phyloP scores from a whole-genome alignment of 176 grass and related monocot species.

The Triticum dicoccoides region DNA sequence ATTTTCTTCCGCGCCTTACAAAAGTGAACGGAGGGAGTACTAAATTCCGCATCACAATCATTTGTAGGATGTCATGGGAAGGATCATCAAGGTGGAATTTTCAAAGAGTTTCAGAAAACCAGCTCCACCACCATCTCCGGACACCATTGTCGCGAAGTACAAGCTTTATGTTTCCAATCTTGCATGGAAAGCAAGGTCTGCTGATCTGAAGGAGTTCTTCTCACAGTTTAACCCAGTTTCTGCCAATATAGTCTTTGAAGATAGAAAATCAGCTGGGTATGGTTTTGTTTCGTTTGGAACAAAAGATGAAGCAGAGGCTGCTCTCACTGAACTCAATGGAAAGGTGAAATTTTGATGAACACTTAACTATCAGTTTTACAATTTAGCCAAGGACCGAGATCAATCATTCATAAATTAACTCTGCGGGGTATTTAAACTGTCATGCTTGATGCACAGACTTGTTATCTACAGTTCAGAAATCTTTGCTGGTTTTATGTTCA shows the following conservation, averaged over 20 bases:
- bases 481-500: neutral
- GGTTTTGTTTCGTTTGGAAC: conserved; percentile 87
- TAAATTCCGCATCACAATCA: conserved; percentile 14
- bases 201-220: conserved; percentile 74
- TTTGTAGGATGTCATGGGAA: conserved; percentile 64
- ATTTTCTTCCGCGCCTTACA: no score
- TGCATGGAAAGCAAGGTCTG: conserved; percentile 79
- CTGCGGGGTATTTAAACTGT: neutral
- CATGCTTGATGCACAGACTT: conserved; percentile 11
- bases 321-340: conserved; percentile 78
- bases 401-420: neutral
- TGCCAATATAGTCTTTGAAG: conserved; percentile 61
- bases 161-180: conserved; percentile 93
- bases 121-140: conserved; percentile 41
- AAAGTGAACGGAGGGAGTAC: no score
- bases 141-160: conserved; percentile 36
- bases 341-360: conserved; percentile 50
- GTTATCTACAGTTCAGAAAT: neutral
- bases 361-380: conserved; percentile 1
- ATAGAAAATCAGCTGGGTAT: conserved; percentile 72
- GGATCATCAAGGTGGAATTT: conserved; percentile 79
- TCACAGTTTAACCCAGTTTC: conserved; percentile 60
- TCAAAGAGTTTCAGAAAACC: conserved; percentile 82
- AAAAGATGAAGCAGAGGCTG: conserved; percentile 65
- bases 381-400: conserved; percentile 12